Conservation (phyloP, 768 basidiomycete species). For the Baorangia bicolor region DNA sequence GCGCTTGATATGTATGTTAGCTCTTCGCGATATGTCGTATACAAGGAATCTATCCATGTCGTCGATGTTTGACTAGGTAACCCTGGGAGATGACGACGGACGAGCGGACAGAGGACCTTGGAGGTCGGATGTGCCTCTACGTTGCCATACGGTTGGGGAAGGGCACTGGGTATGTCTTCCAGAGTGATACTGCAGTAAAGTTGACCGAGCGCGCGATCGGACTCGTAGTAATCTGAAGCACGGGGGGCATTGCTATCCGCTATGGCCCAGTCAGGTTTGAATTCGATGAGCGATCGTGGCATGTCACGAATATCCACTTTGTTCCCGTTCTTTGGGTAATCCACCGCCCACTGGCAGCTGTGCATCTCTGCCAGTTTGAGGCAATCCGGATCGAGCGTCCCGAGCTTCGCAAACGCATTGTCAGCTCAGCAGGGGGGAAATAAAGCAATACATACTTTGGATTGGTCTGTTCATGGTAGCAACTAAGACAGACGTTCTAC, state of each 20-base stretch:
- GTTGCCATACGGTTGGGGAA: background rate
- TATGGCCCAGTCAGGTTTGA: constrained; percentile 59
- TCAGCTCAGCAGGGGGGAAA: background rate
- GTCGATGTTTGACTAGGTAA: background rate
- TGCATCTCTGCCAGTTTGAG: constrained; percentile 53
- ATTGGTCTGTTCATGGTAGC: constrained; percentile 52
- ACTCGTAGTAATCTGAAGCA: background rate
- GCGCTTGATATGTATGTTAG: background rate
- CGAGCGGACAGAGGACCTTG: background rate
- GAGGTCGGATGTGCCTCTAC: background rate
- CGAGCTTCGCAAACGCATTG: constrained; percentile 41
- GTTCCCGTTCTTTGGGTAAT: constrained; percentile 74
- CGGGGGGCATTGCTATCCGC: background rate
- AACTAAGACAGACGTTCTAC: background rate
- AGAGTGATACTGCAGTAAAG: background rate
- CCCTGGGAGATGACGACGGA: background rate
- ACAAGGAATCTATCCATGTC: background rate
- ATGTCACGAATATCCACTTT: constrained; percentile 53
- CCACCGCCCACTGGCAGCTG: constrained; percentile 64
- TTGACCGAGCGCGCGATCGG: constrained; percentile 2
- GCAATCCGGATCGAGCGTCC: constrained; percentile 59
- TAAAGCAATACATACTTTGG: constrained; percentile 43
- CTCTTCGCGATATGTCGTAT: constrained; percentile 1
- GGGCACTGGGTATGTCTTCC: background rate
- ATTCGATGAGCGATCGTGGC: constrained; percentile 55